These are phyloP conservation scores for Melanomma pulvis-pyrius DNA, from an alignment of 495 filamentous ascomycete genomes.

Conservation along the genomic window DNA sequence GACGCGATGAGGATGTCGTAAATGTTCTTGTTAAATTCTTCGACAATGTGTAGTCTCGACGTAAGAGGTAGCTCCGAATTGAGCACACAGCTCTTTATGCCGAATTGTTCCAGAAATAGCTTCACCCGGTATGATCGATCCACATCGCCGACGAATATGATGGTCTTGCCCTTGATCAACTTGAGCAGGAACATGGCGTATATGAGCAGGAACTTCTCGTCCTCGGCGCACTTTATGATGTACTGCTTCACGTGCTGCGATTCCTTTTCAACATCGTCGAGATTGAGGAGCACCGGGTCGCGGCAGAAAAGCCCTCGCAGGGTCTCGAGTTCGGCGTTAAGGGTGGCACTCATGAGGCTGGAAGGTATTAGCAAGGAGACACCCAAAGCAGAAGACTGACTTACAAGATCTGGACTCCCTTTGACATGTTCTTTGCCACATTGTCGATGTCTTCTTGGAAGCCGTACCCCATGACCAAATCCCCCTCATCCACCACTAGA, in stretches of 20 bases:
- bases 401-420: constrained; percentile 77
- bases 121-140: constrained; percentile 94
- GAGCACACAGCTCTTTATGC: constrained; percentile 87
- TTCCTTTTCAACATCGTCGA: constrained; percentile 74
- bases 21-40: constrained; percentile 93
- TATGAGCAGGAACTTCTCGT: constrained; percentile 92
- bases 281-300: constrained; percentile 73
- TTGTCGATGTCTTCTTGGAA: constrained; percentile 87
- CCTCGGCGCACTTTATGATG: constrained; percentile 86
- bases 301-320: constrained; percentile 86
- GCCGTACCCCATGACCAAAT: constrained; percentile 91
- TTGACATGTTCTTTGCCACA: constrained; percentile 73
- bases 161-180: constrained; percentile 89
- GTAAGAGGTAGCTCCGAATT: constrained; percentile 96
- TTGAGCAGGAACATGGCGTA: constrained; percentile 96
- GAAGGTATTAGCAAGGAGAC: neutral
- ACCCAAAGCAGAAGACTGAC: neutral
- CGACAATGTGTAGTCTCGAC: constrained; percentile 87
- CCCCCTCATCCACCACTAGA: constrained; percentile 92
- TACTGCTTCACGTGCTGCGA: constrained; percentile 79
- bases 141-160: constrained; percentile 92
- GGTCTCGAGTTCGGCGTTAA: constrained; percentile 81
- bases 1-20: constrained; percentile 98
- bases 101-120: constrained; percentile 95
- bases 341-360: constrained; percentile 83